phyloP scores from a whole-genome alignment of 2,329 filamentous ascomycete species.

The Stemphylium lycopersici region DNA sequence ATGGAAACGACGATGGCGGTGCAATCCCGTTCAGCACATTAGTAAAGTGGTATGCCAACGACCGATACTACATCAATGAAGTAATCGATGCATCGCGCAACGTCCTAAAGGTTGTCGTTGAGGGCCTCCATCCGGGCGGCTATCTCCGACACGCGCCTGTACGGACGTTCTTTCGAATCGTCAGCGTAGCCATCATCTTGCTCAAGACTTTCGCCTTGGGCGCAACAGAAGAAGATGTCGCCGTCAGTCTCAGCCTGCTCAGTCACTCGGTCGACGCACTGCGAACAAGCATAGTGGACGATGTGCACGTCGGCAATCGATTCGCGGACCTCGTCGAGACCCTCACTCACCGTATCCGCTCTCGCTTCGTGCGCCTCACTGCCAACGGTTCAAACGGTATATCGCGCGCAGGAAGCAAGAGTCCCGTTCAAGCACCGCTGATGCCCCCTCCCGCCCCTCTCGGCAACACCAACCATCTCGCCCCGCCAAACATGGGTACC shows the following conservation, averaged over 20 bases:
- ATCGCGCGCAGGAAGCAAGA: constrained; percentile 41
- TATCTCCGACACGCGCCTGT: constrained; percentile 85
- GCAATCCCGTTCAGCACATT: constrained; percentile 55
- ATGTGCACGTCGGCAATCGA: constrained; percentile 82
- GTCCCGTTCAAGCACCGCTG: constrained; percentile 37
- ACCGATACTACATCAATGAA: constrained; percentile 68
- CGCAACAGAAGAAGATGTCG: constrained; percentile 77
- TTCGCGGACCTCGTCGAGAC: constrained; percentile 85
- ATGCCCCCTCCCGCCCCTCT: constrained; percentile 41
- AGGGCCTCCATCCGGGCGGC: constrained; percentile 74
- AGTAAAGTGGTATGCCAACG: constrained; percentile 61
- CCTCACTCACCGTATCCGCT: constrained; percentile 73
- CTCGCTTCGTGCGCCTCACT: constrained; percentile 69
- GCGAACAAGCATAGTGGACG: constrained; percentile 79
- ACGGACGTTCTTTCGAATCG: constrained; percentile 84
- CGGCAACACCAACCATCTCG: constrained; percentile 21
- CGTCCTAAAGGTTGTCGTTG: constrained; percentile 76
- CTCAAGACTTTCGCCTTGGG: constrained; percentile 84
- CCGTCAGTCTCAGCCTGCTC: constrained; percentile 75
- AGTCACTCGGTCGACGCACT: constrained; percentile 76
- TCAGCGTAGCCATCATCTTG: constrained; percentile 83
- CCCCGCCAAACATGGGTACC: constrained; percentile 20
- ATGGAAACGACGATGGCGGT: constrained; percentile 43
- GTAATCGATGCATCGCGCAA: constrained; percentile 80
- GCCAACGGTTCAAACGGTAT: constrained; percentile 54